Evolutionary conservation across 306 rosid species (phyloP).

Genomic region (Inga oerstediana): DNA sequence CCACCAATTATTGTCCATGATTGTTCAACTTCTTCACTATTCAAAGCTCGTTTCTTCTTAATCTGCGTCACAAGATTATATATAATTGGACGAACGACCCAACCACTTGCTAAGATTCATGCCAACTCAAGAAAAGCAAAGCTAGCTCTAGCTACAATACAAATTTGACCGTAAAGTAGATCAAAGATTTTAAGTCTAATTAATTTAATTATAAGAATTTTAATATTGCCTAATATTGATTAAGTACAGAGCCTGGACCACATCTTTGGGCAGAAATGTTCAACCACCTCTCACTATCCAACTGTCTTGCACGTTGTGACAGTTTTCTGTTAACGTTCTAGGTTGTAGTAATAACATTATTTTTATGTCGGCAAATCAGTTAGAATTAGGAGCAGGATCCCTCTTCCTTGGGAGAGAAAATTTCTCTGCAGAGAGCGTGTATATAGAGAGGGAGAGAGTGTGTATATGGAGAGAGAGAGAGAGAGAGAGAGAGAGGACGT

Average conservation of each 20-base stretch:
- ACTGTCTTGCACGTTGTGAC: constrained; percentile 37
- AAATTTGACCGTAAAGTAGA: neutral
- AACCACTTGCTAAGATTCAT: neutral
- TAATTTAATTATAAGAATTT: constrained; percentile 14
- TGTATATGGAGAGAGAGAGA: neutral
- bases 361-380: constrained; percentile 37
- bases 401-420: neutral
- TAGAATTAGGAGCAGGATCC: constrained; percentile 27
- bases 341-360: constrained; percentile 18
- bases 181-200: neutral
- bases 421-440: neutral
- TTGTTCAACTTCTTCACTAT: constrained; percentile 13
- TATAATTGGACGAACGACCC: neutral
- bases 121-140: constrained; percentile 27
- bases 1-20: constrained; percentile 32
- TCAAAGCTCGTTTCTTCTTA: neutral
- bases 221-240: constrained; percentile 6
- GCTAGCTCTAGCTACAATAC: neutral
- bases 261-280: constrained; percentile 34
- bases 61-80: constrained; percentile 12
- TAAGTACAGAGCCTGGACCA: constrained; percentile 13
- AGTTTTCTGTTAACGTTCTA: constrained; percentile 46
- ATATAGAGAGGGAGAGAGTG: neutral
- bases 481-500: neutral
- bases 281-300: constrained; percentile 35